A percentile compares a stretch with the other conserved stretches of the same genome.
Conservation (phyloP, 768 basidiomycete species). For the Phanerochaete carnosa region DNA sequence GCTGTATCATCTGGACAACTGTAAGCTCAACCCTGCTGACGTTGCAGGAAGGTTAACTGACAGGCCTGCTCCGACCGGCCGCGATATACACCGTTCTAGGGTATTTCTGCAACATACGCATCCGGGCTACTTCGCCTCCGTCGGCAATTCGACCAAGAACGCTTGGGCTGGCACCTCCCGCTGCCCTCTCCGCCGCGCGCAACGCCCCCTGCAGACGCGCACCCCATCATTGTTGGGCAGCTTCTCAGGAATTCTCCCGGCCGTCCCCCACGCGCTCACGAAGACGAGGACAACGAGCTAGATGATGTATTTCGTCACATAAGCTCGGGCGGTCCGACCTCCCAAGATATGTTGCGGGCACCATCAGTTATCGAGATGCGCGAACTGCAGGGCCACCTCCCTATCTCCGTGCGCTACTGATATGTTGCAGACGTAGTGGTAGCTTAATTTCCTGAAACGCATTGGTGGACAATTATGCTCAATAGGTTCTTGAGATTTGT, state of each 20-base stretch:
- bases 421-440: not conserved
- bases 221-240: not conserved
- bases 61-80: not conserved
- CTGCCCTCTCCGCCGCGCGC: not conserved
- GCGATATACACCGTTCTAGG: not conserved
- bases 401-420: slow-evolving; percentile 12
- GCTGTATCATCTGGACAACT: slow-evolving; percentile 45
- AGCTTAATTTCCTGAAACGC: not conserved
- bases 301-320: slow-evolving; percentile 15
- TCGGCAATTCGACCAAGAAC: slow-evolving; percentile 27
- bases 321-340: slow-evolving; percentile 8
- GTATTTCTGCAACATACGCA: slow-evolving; percentile 42
- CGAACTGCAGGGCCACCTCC: slow-evolving; percentile 13
- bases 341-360: not conserved
- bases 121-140: slow-evolving; percentile 31
- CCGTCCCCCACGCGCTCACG: not conserved
- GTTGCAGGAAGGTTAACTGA: slow-evolving; percentile 6
- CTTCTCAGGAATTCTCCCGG: not conserved
- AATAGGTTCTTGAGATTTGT: not conserved
- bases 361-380: slow-evolving; percentile 18
- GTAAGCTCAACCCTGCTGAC: slow-evolving; percentile 29
- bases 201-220: not conserved
- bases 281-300: slow-evolving; percentile 17
- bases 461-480: not conserved
- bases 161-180: slow-evolving; percentile 19